Evolutionary conservation across 805 yeast species (phyloP), one percentile per base, ranked within the genome.

Genomic region (Martiniozyma abietophila): DNA sequence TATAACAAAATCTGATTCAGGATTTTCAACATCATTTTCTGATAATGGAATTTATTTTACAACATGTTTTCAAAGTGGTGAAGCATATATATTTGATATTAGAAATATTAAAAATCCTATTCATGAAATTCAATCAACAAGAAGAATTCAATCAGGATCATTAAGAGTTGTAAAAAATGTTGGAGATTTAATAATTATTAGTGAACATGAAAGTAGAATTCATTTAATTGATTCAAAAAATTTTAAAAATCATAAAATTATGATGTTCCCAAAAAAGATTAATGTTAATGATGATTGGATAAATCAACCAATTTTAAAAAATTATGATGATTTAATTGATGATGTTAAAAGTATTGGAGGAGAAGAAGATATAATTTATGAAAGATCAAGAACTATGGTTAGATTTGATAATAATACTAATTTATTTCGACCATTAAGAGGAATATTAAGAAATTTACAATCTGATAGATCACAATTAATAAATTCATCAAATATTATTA

Each of bases 131-230:
- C 59, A 61, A 32, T 76, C 86, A 4, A 77, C 89, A 1, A 61
- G 88, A 42, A 60, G 66, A 44, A 62, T 64, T 44, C 59, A 68
- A 28, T 62, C 68, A 22, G 69, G 56, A 38, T 64, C 58, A 39
- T 62, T 54, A 42, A 47, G 65, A 19, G 77, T 74, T 44, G 64
- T 81, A 17, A 63, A 68, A 24, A 79, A 83, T 4, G 62, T 80
- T 11, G 88, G 80, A 46, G 95, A 88, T 54, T 56, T 85, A 39
- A 59, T 88, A 37, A 71, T 81, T 34, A 65, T 88, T 3, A 70
- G 80, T 35, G 96, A 88, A 53, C 95, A 88, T 47, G 80, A 76
- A 34, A 94, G 94, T 0, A 66, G 95, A 35, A 81, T 88, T 4
- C 97, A 88, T 57, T 63, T 86, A 37, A 63, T 88, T 18, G 96